phyloP scores from a whole-genome alignment of 441 rosid species.

The Gossypium gossypioides region DNA sequence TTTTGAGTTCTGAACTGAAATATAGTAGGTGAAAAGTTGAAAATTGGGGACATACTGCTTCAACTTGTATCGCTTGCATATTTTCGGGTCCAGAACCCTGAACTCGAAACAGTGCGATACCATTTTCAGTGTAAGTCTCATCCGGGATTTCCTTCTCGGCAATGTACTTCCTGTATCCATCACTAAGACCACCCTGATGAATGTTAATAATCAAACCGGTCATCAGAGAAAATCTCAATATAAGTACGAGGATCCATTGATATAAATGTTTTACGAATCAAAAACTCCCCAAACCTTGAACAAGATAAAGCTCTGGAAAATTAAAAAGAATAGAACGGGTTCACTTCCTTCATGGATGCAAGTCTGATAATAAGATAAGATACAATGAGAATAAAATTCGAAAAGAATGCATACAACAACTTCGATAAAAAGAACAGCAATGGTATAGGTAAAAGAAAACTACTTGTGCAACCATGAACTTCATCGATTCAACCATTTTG shows the following conservation, averaged over 20 bases:
- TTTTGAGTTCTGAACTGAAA: not conserved
- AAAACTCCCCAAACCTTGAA: conserved; percentile 54
- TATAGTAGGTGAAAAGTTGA: too few species aligned
- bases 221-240: conserved; percentile 4
- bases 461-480: conserved; percentile 80
- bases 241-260: not conserved
- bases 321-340: conserved; percentile 81
- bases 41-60: conserved; percentile 41
- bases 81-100: conserved; percentile 98
- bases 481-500: conserved; percentile 85
- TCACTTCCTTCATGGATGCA: conserved; percentile 80
- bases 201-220: conserved; percentile 14
- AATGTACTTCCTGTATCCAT: conserved; percentile 69
- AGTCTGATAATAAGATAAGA: conserved; percentile 40
- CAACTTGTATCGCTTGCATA: conserved; percentile 98
- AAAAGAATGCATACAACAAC: not conserved
- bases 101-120: conserved; percentile 71
- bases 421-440: conserved; percentile 6
- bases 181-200: conserved; percentile 76
- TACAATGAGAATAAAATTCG: conserved; percentile 12
- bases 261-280: conserved; percentile 3
- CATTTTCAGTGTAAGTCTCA: conserved; percentile 60
- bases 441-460: conserved; percentile 14
- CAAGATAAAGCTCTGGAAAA: conserved; percentile 84
- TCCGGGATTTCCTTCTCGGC: conserved; percentile 65